Conservation (phyloP, 441 rosid genomes). For the Adansonia gregorii region DNA sequence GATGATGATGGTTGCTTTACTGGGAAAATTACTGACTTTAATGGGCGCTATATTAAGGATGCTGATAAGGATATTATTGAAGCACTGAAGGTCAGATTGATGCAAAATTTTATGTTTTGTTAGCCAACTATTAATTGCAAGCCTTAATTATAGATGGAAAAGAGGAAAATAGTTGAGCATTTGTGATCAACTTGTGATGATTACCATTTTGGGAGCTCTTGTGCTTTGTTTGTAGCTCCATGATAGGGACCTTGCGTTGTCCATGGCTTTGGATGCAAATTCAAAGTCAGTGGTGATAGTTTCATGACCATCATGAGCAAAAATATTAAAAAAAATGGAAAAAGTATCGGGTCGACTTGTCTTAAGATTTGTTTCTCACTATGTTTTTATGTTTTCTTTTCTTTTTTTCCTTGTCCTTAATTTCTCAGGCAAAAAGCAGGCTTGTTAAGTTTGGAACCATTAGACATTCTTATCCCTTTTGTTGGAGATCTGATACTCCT, state of each 20-base stretch:
- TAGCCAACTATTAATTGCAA: not conserved
- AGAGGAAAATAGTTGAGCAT: slow-evolving; percentile 1
- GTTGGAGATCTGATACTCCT: slow-evolving; percentile 98
- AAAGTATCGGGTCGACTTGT: not conserved
- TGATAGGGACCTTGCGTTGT: not conserved
- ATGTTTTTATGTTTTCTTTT: slow-evolving; percentile 13
- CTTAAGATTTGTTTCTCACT: not conserved
- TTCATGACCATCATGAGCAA: not conserved
- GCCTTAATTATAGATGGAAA: not conserved
- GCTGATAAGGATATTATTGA: slow-evolving; percentile 93
- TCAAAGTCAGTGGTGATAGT: slow-evolving; percentile 3
- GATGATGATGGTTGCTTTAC: slow-evolving; percentile 96
- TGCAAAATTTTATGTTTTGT: slow-evolving; percentile 15
- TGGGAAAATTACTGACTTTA: slow-evolving; percentile 74
- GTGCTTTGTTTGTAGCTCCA: not conserved
- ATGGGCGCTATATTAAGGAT: slow-evolving; percentile 85
- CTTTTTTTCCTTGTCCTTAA: slow-evolving; percentile 22
- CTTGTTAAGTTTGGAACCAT: slow-evolving; percentile 86
- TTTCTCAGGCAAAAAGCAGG: slow-evolving; percentile 86
- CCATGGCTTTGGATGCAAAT: not conserved
- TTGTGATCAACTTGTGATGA: slow-evolving; percentile 13
- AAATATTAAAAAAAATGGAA: not conserved
- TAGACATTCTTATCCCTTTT: slow-evolving; percentile 87
- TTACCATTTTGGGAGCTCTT: not conserved
- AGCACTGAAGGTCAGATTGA: slow-evolving; percentile 70